Evolutionary conservation across 805 yeast genomes (phyloP).

Genomic region (Monosporozyma aerobia): DNA sequence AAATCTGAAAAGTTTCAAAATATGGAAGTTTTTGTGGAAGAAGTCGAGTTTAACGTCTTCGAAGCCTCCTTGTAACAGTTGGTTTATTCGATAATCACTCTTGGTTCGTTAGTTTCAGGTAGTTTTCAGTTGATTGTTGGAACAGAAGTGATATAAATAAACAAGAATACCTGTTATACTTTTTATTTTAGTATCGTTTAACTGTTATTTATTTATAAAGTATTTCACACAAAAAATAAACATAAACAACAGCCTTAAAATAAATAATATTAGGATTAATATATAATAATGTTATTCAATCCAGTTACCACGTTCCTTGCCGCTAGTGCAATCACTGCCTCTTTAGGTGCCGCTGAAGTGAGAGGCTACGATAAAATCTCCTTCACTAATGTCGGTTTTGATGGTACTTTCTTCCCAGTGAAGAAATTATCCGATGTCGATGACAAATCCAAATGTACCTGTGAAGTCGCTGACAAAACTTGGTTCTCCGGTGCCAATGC

Average conservation of each 20-base stretch:
- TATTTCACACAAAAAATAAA: not conserved
- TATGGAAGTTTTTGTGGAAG: not conserved
- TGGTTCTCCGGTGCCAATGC: constrained; percentile 48
- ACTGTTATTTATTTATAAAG: not conserved
- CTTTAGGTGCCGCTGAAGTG: constrained; percentile 3
- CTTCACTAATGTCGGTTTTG: constrained; percentile 27
- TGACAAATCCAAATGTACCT: constrained; percentile 19
- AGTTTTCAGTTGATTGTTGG: not conserved
- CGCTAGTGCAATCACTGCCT: not conserved
- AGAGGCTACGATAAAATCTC: constrained; percentile 17
- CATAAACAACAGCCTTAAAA: not conserved
- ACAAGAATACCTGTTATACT: not conserved
- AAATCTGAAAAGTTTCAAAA: not conserved
- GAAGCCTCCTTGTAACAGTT: not conserved
- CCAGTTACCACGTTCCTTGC: not conserved
- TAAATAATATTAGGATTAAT: not conserved
- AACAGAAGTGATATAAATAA: not conserved
- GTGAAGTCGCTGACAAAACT: constrained; percentile 21
- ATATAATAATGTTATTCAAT: not conserved
- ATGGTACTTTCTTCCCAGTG: constrained; percentile 26
- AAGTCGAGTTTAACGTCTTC: not conserved
- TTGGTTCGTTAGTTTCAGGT: not conserved
- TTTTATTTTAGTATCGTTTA: not conserved
- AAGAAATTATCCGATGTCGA: constrained; percentile 18
- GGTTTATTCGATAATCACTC: not conserved